Base-by-base conservation (phyloP, 257 asterid genomes). In the Henckelia pumila region DNA sequence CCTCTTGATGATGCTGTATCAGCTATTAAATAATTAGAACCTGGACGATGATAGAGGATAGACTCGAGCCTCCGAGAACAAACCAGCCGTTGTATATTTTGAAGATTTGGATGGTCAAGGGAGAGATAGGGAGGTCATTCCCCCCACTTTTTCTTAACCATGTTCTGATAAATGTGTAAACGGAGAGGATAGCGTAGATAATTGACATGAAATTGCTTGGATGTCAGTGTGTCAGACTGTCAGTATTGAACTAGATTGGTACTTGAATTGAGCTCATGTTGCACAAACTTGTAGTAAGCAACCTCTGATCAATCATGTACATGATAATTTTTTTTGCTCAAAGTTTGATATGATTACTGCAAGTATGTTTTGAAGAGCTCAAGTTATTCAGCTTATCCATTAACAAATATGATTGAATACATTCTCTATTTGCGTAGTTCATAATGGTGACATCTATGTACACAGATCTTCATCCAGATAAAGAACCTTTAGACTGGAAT, bases 401-500 rank as follows among this genome's bases (percentile, higher is more conserved):
- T 26, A 11, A 59, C 16, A 57, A 25, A 21, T 21, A 6, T 29
- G 4, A 7, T 11, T 20, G 24, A 62, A 63, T 22, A 47, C 28
- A 11, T 47, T 59, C 6, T 58, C 40, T 52, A 21, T 40, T 66
- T 59, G 19, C 47, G 25, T 56, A 14, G 21, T 8, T 64, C 7
- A 35, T 22, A 22, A 53, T 8, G 56, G 17, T 28, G 56, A 44
- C 62, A 56, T 47, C 30, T 67, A 8, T 37, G 8, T 65, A 62
- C 82, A 87, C 83, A 91, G 96, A 91, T 81, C 71, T 82, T 79
- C 78, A 78, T 60, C 76, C 81, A 2, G 84, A 81, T 73, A 85
- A 87, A 74, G 90, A 85, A 68, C 94, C 94, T 56, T 75, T 89
- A 75, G 98, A 91, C 84, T 91, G 98, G 98, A 89, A 87, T 67